These are phyloP conservation scores for Populus simonii DNA, from an alignment of 345 rosid genomes.

Conservation along the genomic window DNA sequence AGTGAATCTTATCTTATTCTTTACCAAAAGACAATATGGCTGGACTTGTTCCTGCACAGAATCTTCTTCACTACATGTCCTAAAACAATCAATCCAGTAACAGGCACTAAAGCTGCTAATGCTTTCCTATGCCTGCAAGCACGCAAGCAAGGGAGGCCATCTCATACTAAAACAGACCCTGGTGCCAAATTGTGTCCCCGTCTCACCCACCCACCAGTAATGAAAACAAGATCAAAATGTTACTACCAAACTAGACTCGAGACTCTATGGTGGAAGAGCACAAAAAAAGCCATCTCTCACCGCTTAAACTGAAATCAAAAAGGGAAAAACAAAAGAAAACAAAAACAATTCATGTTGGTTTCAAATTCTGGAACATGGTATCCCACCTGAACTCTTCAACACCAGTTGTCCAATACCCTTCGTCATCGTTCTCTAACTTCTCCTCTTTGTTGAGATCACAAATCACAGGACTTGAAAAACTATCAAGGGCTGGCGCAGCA, in stretches of 20 bases:
- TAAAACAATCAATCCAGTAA: constrained; percentile 4
- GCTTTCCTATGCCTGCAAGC: constrained; percentile 17
- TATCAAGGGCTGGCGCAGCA: constrained; percentile 22
- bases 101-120: constrained; percentile 1
- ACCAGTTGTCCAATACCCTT: constrained; percentile 47
- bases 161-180: constrained; percentile 33
- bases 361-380: constrained; percentile 84
- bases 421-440: constrained; percentile 28
- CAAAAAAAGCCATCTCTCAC: constrained; percentile 63
- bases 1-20: too few relatives aligned
- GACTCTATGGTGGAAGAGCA: constrained; percentile 51
- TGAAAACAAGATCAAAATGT: not conserved
- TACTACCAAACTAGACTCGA: constrained; percentile 1
- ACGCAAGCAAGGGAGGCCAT: constrained; percentile 36
- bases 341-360: constrained; percentile 61
- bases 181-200: constrained; percentile 9
- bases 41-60: too few relatives aligned
- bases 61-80: not conserved
- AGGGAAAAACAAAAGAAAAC: not conserved
- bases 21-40: too few relatives aligned
- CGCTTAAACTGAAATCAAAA: constrained; percentile 21
- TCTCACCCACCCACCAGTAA: constrained; percentile 38
- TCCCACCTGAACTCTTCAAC: constrained; percentile 84
- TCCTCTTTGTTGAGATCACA: constrained; percentile 45
- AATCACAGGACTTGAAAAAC: constrained; percentile 52